phyloP scores from a whole-genome alignment of 108 stramenopile species.

The Skeletonema grethae region DNA sequence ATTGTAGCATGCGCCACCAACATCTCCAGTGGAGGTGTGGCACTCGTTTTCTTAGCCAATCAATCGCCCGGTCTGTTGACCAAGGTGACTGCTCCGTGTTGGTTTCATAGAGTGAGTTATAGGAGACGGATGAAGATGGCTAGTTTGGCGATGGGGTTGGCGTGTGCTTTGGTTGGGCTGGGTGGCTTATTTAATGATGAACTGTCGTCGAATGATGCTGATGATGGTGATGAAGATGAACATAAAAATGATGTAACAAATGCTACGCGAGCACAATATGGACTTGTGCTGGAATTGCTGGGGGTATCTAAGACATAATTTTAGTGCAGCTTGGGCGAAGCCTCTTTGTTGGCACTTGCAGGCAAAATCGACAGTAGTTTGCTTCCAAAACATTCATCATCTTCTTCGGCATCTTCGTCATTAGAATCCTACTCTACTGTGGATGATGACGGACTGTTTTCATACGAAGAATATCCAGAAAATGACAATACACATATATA shows the following conservation, averaged over 20 bases:
- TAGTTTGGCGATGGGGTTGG: slow-evolving; percentile 52
- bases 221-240: slow-evolving; percentile 13
- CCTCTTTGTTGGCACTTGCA: slow-evolving; percentile 81
- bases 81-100: slow-evolving; percentile 74
- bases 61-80: slow-evolving; percentile 62
- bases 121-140: slow-evolving; percentile 52
- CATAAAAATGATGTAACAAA: not conserved
- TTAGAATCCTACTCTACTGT: too few relatives aligned
- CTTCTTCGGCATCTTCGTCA: too few relatives aligned
- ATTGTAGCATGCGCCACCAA: slow-evolving; percentile 81
- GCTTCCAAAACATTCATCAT: not conserved
- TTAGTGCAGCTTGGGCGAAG: slow-evolving; percentile 87
- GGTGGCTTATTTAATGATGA: slow-evolving; percentile 39
- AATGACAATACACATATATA: too few relatives aligned
- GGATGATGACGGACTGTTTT: too few relatives aligned
- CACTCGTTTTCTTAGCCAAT: slow-evolving; percentile 78
- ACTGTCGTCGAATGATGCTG: not conserved
- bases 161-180: slow-evolving; percentile 48
- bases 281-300: slow-evolving; percentile 49
- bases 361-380: slow-evolving; percentile 47
- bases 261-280: not conserved
- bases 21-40: slow-evolving; percentile 80
- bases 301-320: slow-evolving; percentile 79
- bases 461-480: too few relatives aligned
- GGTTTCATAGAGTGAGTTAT: slow-evolving; percentile 84